These are phyloP conservation scores for Plasmodium ovale DNA, from an alignment of 169 alveolate species.

Conservation along the genomic window DNA sequence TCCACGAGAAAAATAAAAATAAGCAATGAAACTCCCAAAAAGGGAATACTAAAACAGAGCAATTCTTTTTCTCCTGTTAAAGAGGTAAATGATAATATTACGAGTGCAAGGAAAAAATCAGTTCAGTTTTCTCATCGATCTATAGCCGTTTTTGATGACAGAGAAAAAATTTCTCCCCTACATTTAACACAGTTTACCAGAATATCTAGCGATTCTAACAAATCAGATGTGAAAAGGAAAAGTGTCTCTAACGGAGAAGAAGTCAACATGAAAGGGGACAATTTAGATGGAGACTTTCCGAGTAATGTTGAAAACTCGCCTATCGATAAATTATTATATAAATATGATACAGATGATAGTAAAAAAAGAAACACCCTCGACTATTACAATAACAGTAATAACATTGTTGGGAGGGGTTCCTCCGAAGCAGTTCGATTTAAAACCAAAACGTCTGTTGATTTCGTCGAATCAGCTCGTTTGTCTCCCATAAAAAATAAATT, in stretches of 20 bases:
- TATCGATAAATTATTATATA: slow-evolving; percentile 47
- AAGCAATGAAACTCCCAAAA: slow-evolving; percentile 62
- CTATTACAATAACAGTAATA: background rate
- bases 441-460: slow-evolving; percentile 28
- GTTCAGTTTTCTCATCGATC: slow-evolving; percentile 73
- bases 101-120: slow-evolving; percentile 55
- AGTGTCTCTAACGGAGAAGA: slow-evolving; percentile 16
- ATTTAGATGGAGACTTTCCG: background rate
- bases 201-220: slow-evolving; percentile 70
- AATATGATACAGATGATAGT: slow-evolving; percentile 7
- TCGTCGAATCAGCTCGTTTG: slow-evolving; percentile 26
- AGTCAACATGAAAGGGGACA: background rate
- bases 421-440: slow-evolving; percentile 28
- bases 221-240: slow-evolving; percentile 26
- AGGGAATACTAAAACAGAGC: slow-evolving; percentile 57
- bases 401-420: slow-evolving; percentile 3
- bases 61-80: slow-evolving; percentile 55
- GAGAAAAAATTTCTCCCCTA: slow-evolving; percentile 54
- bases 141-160: slow-evolving; percentile 63
- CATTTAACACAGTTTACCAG: slow-evolving; percentile 67
- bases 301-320: slow-evolving; percentile 21
- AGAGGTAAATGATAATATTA: slow-evolving; percentile 23
- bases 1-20: slow-evolving; percentile 23
- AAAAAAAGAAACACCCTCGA: background rate
- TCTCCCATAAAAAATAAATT: slow-evolving; percentile 32